Percentiles rank a stretch among this genome's conserved stretches.
phyloP scores from a whole-genome alignment of 2,329 filamentous ascomycete species.

The Verticillium klebahnii region DNA sequence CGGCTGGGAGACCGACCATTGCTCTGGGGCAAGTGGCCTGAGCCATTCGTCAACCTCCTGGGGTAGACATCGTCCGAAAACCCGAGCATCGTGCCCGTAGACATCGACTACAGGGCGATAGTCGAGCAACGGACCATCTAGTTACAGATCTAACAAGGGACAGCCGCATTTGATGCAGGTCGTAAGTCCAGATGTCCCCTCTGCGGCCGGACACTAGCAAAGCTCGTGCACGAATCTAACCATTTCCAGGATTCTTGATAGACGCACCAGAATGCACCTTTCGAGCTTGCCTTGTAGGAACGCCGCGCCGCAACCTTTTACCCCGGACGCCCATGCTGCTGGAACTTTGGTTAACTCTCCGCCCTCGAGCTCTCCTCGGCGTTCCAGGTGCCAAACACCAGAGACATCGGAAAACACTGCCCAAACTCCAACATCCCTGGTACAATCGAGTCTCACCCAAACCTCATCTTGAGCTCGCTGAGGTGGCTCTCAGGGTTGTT shows the following conservation, averaged over 20 bases:
- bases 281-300: neutral
- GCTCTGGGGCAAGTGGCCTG: conserved; percentile 82
- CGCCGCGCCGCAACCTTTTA: neutral
- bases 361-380: too few relatives aligned
- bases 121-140: too few relatives aligned
- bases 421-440: too few relatives aligned
- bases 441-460: too few relatives aligned
- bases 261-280: neutral
- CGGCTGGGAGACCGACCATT: conserved; percentile 74
- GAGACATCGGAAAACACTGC: too few relatives aligned
- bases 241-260: neutral
- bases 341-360: too few relatives aligned
- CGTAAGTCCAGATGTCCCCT: neutral
- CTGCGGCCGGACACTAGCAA: too few relatives aligned
- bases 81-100: neutral
- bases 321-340: too few relatives aligned
- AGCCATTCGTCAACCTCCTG: conserved; percentile 73
- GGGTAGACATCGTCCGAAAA: conserved; percentile 29
- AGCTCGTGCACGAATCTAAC: neutral
- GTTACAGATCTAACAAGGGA: neutral
- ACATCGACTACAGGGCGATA: neutral
- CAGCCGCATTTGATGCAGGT: neutral
- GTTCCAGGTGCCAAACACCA: too few relatives aligned
- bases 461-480: too few relatives aligned
- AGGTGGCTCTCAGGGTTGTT: too few relatives aligned